Percentiles rank a stretch among this genome's conserved stretches.
Conservation (phyloP, 495 filamentous ascomycete genomes). For the Tuber aestivum region DNA sequence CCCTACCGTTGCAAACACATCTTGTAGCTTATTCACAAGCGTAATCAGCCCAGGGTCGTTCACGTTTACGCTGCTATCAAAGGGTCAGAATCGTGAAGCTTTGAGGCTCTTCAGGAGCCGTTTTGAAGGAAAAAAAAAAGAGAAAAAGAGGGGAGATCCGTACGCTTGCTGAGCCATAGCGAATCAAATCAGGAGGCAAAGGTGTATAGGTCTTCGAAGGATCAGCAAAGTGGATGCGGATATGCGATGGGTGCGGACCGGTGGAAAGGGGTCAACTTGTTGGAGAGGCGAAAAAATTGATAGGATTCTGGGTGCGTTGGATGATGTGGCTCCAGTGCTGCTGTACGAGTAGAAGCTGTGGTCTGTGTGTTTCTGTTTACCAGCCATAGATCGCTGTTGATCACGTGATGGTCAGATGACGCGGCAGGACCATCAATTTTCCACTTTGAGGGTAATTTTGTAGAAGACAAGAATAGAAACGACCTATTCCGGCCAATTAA, state of each 20-base stretch:
- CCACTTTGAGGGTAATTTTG: background rate
- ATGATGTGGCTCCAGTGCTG: background rate
- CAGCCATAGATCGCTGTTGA: background rate
- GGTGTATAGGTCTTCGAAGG: background rate
- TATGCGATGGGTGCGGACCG: background rate
- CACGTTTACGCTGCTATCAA: slow-evolving; percentile 56
- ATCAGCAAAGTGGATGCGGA: background rate
- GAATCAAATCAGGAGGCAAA: background rate
- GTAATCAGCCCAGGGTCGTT: slow-evolving; percentile 79
- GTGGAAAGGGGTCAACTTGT: background rate
- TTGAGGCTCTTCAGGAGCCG: background rate
- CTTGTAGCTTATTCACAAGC: slow-evolving; percentile 97
- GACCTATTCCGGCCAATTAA: background rate
- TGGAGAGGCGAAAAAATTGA: background rate
- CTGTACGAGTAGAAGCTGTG: background rate
- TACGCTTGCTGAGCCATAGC: slow-evolving; percentile 5
- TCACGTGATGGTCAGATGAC: background rate
- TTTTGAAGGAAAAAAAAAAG: background rate
- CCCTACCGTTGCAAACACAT: slow-evolving; percentile 98
- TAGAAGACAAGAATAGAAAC: background rate
- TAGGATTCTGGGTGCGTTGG: background rate
- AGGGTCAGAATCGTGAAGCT: background rate
- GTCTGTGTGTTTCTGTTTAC: background rate
- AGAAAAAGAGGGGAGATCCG: slow-evolving; percentile 3
- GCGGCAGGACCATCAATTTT: background rate